Evolutionary conservation across 176 grass and related monocot genomes (phyloP), one percentile per base, ranked within the genome.

Genomic region (Triticum urartu): DNA sequence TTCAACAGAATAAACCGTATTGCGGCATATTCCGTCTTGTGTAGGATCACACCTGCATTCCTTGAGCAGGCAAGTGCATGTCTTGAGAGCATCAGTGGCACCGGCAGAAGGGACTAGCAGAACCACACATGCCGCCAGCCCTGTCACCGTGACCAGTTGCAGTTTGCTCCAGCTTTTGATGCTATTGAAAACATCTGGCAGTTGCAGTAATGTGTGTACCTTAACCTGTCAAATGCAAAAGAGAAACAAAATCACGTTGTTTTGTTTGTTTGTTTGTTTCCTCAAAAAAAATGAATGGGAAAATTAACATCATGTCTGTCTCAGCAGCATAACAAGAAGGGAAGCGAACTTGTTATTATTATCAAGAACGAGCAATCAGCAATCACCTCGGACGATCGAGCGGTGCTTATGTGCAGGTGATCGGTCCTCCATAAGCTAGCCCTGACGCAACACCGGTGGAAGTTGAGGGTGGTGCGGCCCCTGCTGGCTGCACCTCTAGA

Each of bases 21-120:
- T 66, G 58, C 2, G 28, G 71, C 7, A 59, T 13, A 56, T 83
- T 24, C 17, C 34, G 45, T 64, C 32, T 11, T 80, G 13, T 13
- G 4, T 79, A 30, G 47, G 11, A 7, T 63, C 81, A 95, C 94
- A 95, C 97, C 94, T 94, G 92, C 97, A 99, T 79, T 99, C 97
- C 85, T 99, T 99, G 15, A 99, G 88, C n/a, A 99, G 85, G 79
- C 97, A 99, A 71, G 94, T 78, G 62, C 94, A 99, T 64, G 97
- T 99, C 94, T 99, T 99, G 42, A 99, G 92, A 65, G 97, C 75
- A 42, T 99, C 97, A 11, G 70, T 81, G 45, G 97, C 97, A 81
- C 94, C 80, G 26, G 94, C 90, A 28, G 97, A 86, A 69, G 97
- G 88, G 85, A 96, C 79, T 39, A 91, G 83, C 64, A 99, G 87